Base-by-base conservation (phyloP, 2,329 filamentous ascomycete genomes). In the Arthrobotrys sphaeroides region DNA sequence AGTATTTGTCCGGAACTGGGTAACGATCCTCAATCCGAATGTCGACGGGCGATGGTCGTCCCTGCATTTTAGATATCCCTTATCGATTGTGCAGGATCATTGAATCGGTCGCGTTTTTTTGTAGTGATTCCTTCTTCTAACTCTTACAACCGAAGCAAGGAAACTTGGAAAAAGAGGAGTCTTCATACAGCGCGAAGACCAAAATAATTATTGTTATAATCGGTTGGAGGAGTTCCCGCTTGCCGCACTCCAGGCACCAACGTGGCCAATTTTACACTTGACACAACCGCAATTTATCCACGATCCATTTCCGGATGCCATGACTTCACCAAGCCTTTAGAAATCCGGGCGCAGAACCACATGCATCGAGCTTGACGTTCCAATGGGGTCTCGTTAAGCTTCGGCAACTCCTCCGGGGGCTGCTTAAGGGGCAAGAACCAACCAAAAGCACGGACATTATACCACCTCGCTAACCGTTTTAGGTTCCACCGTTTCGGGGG, bases 401-500 rank as follows among this genome's bases (percentile, higher is more conserved):
- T 64, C 60, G 43, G 60, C 18, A 51, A 24, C n/a, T 20, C 20
- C 9, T 28, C 61, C 61, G 33, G 31, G 26, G 61, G 45, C 36
- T n/a, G n/a, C n/a, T 33, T 66, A 22, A 62, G 42, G 59, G 42
- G 42, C 1, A 6, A 18, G 28, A 5, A n/a, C n/a, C n/a, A n/a
- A n/a, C n/a, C n/a, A n/a, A n/a, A 47, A 61, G 24, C 40, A 31
- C 51, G 20, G 51, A 43, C 18, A 10, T 22, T 20, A 18, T 42
- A 31, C 13, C 18, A 13, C 3, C 16, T 45, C 59, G 59, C 59
- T 62, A 45, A 49, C 59, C 38, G 49, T 5, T 22, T 38, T 38
- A n/a, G 45, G 24, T 38, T 18, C 18, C 28, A 33, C 45, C 49
- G 49, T 60, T 68, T 55, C 24, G 16, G 51, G 64, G 55, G 42